phyloP scores from a whole-genome alignment of 202 grass and related monocot species.

The Saccharum hybrid region DNA sequence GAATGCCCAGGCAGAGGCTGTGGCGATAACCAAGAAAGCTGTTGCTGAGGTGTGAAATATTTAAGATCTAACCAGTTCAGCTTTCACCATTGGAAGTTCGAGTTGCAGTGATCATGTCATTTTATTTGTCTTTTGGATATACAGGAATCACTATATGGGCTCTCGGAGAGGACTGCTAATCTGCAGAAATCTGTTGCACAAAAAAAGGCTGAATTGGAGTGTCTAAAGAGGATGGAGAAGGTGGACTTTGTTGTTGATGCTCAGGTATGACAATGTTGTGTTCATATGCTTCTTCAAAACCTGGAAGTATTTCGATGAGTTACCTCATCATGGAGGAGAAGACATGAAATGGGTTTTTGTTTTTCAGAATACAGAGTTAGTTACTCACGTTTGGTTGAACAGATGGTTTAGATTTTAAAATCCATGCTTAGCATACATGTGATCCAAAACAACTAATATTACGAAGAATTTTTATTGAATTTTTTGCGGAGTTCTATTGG shows the following conservation, averaged over 20 bases:
- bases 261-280: background rate
- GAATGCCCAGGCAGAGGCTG: conserved; percentile 5
- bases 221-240: background rate
- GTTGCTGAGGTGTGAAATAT: background rate
- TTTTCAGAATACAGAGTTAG: background rate
- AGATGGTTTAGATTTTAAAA: background rate
- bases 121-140: background rate
- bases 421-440: background rate
- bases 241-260: background rate
- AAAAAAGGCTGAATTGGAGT: background rate
- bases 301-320: background rate
- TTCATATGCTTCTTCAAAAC: background rate
- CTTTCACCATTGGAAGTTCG: background rate
- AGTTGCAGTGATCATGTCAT: background rate
- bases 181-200: conserved; percentile 1
- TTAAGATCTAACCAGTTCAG: background rate
- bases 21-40: background rate
- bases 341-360: background rate
- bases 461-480: background rate
- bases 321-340: background rate
- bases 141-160: background rate
- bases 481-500: background rate
- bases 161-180: background rate
- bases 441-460: background rate
- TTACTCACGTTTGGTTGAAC: background rate